Evolutionary conservation across 2,329 filamentous ascomycete species (phyloP).

Genomic region (Aspergillus glaucus): DNA sequence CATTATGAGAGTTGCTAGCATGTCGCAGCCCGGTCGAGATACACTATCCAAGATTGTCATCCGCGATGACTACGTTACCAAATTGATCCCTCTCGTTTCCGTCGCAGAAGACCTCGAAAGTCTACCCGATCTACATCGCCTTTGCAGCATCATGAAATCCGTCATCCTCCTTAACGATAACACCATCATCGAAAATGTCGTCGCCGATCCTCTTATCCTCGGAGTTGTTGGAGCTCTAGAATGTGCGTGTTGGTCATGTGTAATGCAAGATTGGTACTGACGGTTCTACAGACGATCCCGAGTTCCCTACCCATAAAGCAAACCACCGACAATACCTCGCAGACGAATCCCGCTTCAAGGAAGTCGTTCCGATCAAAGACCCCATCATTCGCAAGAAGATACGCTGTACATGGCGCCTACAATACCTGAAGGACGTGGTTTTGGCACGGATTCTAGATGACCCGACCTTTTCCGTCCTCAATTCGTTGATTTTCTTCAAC

Average conservation of each 20-base stretch:
- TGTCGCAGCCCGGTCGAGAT: conserved; percentile 70
- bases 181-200: conserved; percentile 85
- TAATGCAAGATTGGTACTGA: conserved; percentile 21
- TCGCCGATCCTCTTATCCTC: conserved; percentile 80
- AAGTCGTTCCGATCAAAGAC: conserved; percentile 90
- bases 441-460: conserved; percentile 93
- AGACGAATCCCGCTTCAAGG: conserved; percentile 85
- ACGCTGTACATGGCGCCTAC: conserved; percentile 88
- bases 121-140: conserved; percentile 73
- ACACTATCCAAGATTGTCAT: conserved; percentile 82
- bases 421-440: conserved; percentile 98
- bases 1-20: conserved; percentile 71
- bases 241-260: conserved; percentile 45
- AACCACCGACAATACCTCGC: conserved; percentile 92
- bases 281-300: conserved; percentile 65
- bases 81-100: conserved; percentile 77
- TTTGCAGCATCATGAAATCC: conserved; percentile 98
- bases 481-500: conserved; percentile 97
- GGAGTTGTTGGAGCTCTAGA: conserved; percentile 93
- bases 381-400: conserved; percentile 79
- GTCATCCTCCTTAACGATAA: conserved; percentile 93
- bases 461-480: conserved; percentile 93
- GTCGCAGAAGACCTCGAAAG: conserved; percentile 90
- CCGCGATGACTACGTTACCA: conserved; percentile 76
- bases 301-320: conserved; percentile 95